A percentile compares a stretch with the other conserved stretches of the same genome.
phyloP scores from a whole-genome alignment of 345 rosid genomes.

The Litchi chinensis region DNA sequence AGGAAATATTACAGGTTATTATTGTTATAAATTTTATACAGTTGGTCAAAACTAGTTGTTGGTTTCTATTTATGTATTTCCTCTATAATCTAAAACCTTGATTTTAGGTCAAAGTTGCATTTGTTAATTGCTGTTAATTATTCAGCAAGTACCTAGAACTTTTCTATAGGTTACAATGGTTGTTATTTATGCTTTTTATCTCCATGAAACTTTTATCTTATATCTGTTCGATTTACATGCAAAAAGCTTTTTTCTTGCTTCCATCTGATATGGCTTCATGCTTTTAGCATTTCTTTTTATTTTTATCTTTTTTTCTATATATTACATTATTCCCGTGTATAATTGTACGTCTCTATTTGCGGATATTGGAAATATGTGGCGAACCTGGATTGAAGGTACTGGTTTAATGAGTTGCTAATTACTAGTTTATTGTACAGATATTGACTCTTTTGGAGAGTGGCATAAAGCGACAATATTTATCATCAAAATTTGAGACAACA shows the following conservation, averaged over 20 bases:
- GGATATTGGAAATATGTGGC: background rate
- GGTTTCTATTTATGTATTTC: background rate
- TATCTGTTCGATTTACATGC: background rate
- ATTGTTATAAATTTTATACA: slow-evolving; percentile 4
- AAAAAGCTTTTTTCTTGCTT: slow-evolving; percentile 11
- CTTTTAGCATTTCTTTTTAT: background rate
- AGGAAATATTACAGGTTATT: slow-evolving; percentile 80
- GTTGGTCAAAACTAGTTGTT: background rate
- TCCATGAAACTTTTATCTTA: background rate
- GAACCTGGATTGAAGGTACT: background rate
- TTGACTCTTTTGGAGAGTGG: slow-evolving; percentile 74
- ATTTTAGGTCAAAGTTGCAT: background rate
- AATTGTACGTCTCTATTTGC: background rate
- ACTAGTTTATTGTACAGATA: slow-evolving; percentile 44
- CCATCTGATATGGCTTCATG: background rate
- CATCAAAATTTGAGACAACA: slow-evolving; percentile 63
- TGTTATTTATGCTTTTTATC: background rate
- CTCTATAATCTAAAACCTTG: background rate
- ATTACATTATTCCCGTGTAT: background rate
- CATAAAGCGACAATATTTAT: slow-evolving; percentile 62
- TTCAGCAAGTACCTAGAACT: slow-evolving; percentile 2
- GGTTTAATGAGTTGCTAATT: slow-evolving; percentile 21
- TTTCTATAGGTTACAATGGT: background rate
- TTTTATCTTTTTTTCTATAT: background rate
- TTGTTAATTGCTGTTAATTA: background rate